A percentile compares a stretch with the other conserved stretches of the same genome.
Evolutionary conservation across 805 yeast genomes (phyloP).

Genomic region (Starmerella scarabaei): DNA sequence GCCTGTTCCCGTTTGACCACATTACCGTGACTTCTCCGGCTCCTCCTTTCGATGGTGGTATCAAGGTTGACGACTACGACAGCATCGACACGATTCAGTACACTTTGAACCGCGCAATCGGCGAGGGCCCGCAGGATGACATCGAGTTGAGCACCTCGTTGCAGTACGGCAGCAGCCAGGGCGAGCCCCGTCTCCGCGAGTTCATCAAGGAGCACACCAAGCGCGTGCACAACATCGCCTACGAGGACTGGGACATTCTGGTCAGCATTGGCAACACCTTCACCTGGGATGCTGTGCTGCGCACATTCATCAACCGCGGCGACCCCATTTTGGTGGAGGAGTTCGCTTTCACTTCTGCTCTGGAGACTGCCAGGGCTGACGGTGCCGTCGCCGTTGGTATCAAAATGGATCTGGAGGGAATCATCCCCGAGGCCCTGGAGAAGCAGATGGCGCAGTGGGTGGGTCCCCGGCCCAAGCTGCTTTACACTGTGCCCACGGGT

Average conservation of each 20-base stretch:
- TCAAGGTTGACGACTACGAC: conserved; percentile 25
- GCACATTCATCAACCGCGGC: conserved; percentile 65
- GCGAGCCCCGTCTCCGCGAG: conserved; percentile 54
- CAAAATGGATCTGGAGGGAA: conserved; percentile 66
- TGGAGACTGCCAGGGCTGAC: conserved; percentile 66
- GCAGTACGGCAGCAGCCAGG: conserved; percentile 82
- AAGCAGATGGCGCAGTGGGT: conserved; percentile 55
- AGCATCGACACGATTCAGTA: conserved; percentile 23
- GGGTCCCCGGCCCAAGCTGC: conserved; percentile 49
- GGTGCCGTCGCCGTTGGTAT: conserved; percentile 60
- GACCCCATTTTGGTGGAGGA: conserved; percentile 78
- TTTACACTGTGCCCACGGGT: conserved; percentile 90
- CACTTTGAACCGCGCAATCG: conserved; percentile 27
- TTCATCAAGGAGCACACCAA: conserved; percentile 60
- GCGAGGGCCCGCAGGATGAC: conserved; percentile 27
- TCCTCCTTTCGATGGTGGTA: conserved; percentile 76
- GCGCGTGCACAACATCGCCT: conserved; percentile 35
- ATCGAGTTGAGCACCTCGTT: conserved; percentile 72
- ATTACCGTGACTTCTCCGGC: conserved; percentile 43
- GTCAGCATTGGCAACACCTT: conserved; percentile 80
- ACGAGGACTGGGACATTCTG: conserved; percentile 60
- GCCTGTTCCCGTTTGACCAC: conserved; percentile 83
- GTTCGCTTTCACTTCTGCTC: conserved; percentile 68
- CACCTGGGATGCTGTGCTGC: conserved; percentile 68
- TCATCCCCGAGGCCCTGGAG: conserved; percentile 59